A percentile compares a stretch with the other conserved stretches of the same genome.
Conservation (phyloP, 306 rosid species). For the Vigna angularis region DNA sequence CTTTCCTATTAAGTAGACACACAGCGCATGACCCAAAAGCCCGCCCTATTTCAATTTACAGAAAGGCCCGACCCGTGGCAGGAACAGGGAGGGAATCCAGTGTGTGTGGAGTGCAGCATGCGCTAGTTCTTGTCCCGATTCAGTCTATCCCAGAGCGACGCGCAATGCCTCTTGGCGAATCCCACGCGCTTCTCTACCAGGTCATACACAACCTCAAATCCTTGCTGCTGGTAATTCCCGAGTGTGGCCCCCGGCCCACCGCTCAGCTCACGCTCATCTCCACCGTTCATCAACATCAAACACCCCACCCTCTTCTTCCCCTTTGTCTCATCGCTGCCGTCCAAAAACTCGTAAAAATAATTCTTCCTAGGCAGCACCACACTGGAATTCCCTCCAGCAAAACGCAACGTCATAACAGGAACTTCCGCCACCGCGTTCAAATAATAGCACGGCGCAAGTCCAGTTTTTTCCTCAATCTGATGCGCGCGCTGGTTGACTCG, state of each 20-base stretch:
- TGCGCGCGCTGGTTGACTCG: slow-evolving; percentile 59
- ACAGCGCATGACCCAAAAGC: neutral
- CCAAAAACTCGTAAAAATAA: slow-evolving; percentile 73
- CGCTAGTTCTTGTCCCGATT: slow-evolving; percentile 44
- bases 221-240: slow-evolving; percentile 91
- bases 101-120: slow-evolving; percentile 9
- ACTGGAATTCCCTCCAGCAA: slow-evolving; percentile 63
- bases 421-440: slow-evolving; percentile 43
- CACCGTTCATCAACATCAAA: slow-evolving; percentile 91
- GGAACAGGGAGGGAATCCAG: slow-evolving; percentile 31
- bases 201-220: slow-evolving; percentile 85
- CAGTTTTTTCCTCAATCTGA: slow-evolving; percentile 61
- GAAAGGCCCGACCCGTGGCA: slow-evolving; percentile 34
- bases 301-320: slow-evolving; percentile 73
- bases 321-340: slow-evolving; percentile 58
- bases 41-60: slow-evolving; percentile 21
- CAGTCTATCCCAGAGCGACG: slow-evolving; percentile 74
- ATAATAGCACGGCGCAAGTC: slow-evolving; percentile 76
- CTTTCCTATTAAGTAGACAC: slow-evolving; percentile 12
- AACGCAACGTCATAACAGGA: slow-evolving; percentile 64
- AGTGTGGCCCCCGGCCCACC: slow-evolving; percentile 88
- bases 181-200: slow-evolving; percentile 72
- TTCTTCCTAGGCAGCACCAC: slow-evolving; percentile 78
- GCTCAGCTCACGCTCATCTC: slow-evolving; percentile 63
- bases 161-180: slow-evolving; percentile 74